Conservation (phyloP, 179 eudicot species). For the Silene noctiflora region DNA sequence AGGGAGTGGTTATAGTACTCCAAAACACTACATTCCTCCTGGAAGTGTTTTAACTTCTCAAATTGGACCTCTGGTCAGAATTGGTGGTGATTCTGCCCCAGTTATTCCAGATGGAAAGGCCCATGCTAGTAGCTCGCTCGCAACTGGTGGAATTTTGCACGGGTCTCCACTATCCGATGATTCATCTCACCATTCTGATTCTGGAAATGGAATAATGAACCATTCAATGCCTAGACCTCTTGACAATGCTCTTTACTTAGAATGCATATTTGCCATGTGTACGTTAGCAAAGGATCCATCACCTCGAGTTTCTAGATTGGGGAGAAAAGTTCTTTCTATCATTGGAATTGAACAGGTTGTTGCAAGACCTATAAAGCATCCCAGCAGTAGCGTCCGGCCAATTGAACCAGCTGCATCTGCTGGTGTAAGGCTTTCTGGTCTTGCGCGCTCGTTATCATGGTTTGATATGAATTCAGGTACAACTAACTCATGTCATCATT, state of each 20-base stretch:
- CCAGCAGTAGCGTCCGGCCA: slow-evolving; percentile 38
- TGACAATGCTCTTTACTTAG: slow-evolving; percentile 67
- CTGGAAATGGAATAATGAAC: slow-evolving; percentile 64
- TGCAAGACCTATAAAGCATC: slow-evolving; percentile 55
- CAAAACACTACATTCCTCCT: slow-evolving; percentile 52
- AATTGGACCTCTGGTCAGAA: slow-evolving; percentile 61
- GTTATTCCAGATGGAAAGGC: slow-evolving; percentile 69
- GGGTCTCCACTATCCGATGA: slow-evolving; percentile 92
- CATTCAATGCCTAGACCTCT: slow-evolving; percentile 56
- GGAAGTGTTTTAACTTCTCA: slow-evolving; percentile 60
- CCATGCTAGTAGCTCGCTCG: slow-evolving; percentile 74
- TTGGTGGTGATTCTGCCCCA: slow-evolving; percentile 55
- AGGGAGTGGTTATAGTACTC: slow-evolving; percentile 62
- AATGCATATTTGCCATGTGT: slow-evolving; percentile 71
- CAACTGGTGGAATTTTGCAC: slow-evolving; percentile 66
- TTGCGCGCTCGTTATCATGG: slow-evolving; percentile 93
- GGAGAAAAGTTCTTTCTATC: slow-evolving; percentile 66
- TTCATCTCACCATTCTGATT: slow-evolving; percentile 85
- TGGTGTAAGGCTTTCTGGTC: slow-evolving; percentile 57
- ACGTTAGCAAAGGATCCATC: slow-evolving; percentile 93
- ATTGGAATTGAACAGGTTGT: slow-evolving; percentile 92
- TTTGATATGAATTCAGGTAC: slow-evolving; percentile 93
- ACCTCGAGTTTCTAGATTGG: slow-evolving; percentile 75
- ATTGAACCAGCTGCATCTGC: slow-evolving; percentile 49
- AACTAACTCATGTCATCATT: not conserved